Evolutionary conservation across 2,329 filamentous ascomycete genomes (phyloP).

Genomic region (Neurospora sp.): DNA sequence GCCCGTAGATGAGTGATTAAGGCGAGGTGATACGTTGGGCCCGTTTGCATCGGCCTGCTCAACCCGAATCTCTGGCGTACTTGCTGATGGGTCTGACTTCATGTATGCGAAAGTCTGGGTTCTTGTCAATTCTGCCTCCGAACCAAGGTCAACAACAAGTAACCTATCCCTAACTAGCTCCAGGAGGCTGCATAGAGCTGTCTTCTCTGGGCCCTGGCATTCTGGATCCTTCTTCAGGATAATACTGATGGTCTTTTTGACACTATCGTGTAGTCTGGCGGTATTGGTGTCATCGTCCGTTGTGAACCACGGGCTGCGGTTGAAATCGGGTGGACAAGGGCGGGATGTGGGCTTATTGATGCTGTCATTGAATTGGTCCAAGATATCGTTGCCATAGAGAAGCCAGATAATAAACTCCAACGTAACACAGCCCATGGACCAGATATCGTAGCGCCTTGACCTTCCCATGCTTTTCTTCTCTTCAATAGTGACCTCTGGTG

Average conservation of each 20-base stretch:
- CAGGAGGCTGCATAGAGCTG: conserved; percentile 2
- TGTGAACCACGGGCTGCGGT: not conserved
- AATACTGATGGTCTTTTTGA: not conserved
- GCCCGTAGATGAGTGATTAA: no score
- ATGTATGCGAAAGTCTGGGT: no score
- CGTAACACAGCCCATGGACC: conserved; percentile 23
- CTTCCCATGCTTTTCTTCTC: not conserved
- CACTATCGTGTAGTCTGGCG: not conserved
- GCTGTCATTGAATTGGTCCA: not conserved
- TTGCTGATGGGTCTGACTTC: no score
- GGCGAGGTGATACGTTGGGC: no score
- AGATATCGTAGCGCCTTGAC: conserved; percentile 21
- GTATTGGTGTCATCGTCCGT: not conserved
- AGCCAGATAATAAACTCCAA: conserved; percentile 23
- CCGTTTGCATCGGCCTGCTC: no score
- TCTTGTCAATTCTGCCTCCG: no score
- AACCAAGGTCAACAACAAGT: conserved; percentile 1
- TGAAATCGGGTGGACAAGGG: not conserved
- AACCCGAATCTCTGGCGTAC: no score
- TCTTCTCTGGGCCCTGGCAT: not conserved
- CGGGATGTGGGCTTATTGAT: not conserved
- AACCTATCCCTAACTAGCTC: not conserved
- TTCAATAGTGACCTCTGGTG: no score
- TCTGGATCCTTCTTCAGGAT: conserved; percentile 1
- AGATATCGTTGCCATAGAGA: conserved; percentile 11